Evolutionary conservation across 2,329 filamentous ascomycete species (phyloP).

Genomic region (Cryphonectria naterciae): DNA sequence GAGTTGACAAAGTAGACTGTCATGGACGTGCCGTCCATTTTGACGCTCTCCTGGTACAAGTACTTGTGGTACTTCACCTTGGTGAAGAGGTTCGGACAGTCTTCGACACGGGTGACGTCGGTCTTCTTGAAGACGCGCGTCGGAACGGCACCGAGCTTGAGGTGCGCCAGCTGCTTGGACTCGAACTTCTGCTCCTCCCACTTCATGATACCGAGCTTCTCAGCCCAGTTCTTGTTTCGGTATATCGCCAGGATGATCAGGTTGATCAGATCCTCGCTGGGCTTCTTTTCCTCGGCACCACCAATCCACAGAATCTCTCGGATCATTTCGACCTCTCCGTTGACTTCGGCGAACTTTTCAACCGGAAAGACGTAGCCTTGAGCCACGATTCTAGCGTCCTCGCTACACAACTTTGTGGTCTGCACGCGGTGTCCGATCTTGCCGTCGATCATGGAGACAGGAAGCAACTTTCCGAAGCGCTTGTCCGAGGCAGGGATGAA

Average conservation of each 20-base stretch:
- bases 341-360: conserved; percentile 31
- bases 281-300: background rate
- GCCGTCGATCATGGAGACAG: conserved; percentile 26
- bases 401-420: conserved; percentile 24
- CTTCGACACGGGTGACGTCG: conserved; percentile 33
- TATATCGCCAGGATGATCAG: conserved; percentile 14
- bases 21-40: conserved; percentile 46
- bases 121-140: conserved; percentile 33
- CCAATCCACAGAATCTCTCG: conserved; percentile 17
- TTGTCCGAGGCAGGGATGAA: conserved; percentile 35
- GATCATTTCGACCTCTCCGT: conserved; percentile 8
- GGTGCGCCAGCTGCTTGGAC: background rate
- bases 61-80: conserved; percentile 33
- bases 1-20: conserved; percentile 42
- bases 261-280: conserved; percentile 17
- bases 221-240: conserved; percentile 22
- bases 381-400: conserved; percentile 30
- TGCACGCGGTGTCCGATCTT: conserved; percentile 33
- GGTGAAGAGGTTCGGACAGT: conserved; percentile 37
- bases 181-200: conserved; percentile 28
- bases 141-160: conserved; percentile 28
- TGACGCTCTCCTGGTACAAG: conserved; percentile 43
- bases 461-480: background rate
- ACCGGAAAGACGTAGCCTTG: conserved; percentile 31
- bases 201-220: conserved; percentile 33